Percentiles rank a stretch among this genome's conserved stretches.
These are phyloP conservation scores for Xanthoconium separans DNA, from an alignment of 1,284 basidiomycete genomes.

Conservation along the genomic window DNA sequence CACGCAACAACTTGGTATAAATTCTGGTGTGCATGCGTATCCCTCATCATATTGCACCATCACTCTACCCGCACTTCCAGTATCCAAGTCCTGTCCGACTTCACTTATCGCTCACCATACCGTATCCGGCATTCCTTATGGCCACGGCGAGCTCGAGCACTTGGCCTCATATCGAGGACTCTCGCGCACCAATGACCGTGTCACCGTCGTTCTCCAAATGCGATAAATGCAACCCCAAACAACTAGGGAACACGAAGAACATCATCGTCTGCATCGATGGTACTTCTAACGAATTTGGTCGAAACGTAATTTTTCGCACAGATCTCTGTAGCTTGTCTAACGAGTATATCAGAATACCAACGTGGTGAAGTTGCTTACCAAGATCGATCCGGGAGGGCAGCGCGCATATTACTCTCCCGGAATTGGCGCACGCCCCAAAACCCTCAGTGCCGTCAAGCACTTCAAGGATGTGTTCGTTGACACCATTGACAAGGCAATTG, in stretches of 20 bases:
- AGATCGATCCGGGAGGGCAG: conserved; percentile 29
- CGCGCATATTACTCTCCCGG: conserved; percentile 38
- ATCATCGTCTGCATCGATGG: conserved; percentile 32
- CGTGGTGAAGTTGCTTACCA: conserved; percentile 33
- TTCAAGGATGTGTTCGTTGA: conserved; percentile 19
- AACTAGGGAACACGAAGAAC: conserved; percentile 19
- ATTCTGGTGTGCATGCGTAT: too few species aligned
- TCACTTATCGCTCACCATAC: too few species aligned
- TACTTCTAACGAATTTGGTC: conserved; percentile 29
- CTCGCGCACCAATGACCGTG: background rate
- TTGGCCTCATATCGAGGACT: background rate
- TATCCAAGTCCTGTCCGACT: too few species aligned
- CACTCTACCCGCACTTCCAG: too few species aligned
- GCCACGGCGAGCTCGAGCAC: background rate
- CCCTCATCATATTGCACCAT: too few species aligned
- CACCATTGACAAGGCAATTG: conserved; percentile 25
- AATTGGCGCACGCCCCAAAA: conserved; percentile 34
- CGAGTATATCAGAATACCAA: conserved; percentile 34
- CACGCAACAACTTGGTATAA: too few species aligned
- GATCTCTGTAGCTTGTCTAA: conserved; percentile 2
- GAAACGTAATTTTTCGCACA: conserved; percentile 14
- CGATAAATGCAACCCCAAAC: conserved; percentile 11
- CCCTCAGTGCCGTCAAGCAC: conserved; percentile 39
- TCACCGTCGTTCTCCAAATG: conserved; percentile 8
- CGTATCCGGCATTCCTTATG: background rate